Conservation (phyloP, 495 filamentous ascomycete genomes). For the Penicillium egyptiacum region DNA sequence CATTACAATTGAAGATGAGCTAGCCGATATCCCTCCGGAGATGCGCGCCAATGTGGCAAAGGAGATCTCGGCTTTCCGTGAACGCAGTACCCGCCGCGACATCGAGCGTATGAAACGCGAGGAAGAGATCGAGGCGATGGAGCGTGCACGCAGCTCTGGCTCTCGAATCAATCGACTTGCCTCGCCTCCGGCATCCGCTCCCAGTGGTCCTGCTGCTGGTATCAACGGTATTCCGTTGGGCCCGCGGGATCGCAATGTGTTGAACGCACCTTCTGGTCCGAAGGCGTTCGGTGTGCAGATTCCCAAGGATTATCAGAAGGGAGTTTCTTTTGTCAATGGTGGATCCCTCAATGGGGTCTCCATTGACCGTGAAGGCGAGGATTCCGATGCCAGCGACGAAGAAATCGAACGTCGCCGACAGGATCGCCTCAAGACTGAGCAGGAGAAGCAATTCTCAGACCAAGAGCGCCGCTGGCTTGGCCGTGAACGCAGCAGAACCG, state of each 20-base stretch:
- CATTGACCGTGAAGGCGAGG: slow-evolving; percentile 74
- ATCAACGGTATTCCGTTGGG: slow-evolving; percentile 85
- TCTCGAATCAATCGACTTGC: slow-evolving; percentile 66
- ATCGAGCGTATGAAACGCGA: slow-evolving; percentile 82
- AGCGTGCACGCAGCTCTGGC: slow-evolving; percentile 69
- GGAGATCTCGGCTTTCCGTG: slow-evolving; percentile 92
- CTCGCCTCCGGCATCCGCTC: slow-evolving; percentile 66
- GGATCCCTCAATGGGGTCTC: slow-evolving; percentile 63
- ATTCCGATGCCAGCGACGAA: slow-evolving; percentile 82
- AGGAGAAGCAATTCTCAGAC: slow-evolving; percentile 80
- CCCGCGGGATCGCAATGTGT: slow-evolving; percentile 67
- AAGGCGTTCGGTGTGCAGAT: slow-evolving; percentile 69
- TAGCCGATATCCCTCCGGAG: slow-evolving; percentile 92
- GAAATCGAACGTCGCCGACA: slow-evolving; percentile 76
- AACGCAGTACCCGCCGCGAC: slow-evolving; percentile 82
- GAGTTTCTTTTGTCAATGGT: slow-evolving; percentile 86
- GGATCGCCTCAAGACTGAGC: slow-evolving; percentile 68
- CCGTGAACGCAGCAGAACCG: slow-evolving; percentile 77
- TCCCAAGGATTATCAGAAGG: slow-evolving; percentile 75
- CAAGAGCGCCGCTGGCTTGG: slow-evolving; percentile 89
- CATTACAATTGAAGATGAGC: slow-evolving; percentile 85
- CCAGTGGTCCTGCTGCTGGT: slow-evolving; percentile 67
- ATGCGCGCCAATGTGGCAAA: slow-evolving; percentile 95
- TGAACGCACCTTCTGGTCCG: slow-evolving; percentile 80
- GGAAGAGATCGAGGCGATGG: slow-evolving; percentile 88